These are phyloP conservation scores for Nitzschia putrida DNA, from an alignment of 108 stramenopile genomes.

Conservation along the genomic window DNA sequence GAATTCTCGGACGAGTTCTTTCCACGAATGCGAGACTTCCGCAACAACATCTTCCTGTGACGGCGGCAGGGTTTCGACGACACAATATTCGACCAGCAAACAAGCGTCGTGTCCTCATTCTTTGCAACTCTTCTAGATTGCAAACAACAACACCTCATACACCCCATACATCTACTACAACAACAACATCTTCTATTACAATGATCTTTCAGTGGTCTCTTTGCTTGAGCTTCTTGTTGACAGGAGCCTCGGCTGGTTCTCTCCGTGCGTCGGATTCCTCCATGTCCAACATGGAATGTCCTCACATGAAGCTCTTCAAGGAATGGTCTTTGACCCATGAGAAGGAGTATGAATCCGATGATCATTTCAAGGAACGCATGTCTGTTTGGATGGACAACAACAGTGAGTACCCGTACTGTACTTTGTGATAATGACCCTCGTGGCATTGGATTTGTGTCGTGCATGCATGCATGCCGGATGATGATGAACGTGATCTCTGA, in stretches of 20 bases:
- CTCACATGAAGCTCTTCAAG: constrained; percentile 15
- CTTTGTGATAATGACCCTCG: background rate
- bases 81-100: no score
- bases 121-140: no score
- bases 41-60: no score
- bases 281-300: background rate
- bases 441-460: background rate
- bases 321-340: constrained; percentile 53
- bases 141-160: no score
- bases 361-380: constrained; percentile 48
- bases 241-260: constrained; percentile 8
- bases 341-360: constrained; percentile 55
- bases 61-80: no score
- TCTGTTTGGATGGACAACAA: constrained; percentile 78
- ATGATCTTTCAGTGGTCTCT: constrained; percentile 12
- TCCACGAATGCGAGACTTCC: no score
- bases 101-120: no score
- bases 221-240: background rate
- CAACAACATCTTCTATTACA: background rate
- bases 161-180: no score
- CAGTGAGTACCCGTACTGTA: constrained; percentile 51
- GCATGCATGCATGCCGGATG: no score
- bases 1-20: no score
- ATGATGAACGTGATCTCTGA: no score
- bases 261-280: background rate